A percentile compares a stretch with the other conserved stretches of the same genome.
Conservation (phyloP, 331 rosid species). For the Acacia concinna region DNA sequence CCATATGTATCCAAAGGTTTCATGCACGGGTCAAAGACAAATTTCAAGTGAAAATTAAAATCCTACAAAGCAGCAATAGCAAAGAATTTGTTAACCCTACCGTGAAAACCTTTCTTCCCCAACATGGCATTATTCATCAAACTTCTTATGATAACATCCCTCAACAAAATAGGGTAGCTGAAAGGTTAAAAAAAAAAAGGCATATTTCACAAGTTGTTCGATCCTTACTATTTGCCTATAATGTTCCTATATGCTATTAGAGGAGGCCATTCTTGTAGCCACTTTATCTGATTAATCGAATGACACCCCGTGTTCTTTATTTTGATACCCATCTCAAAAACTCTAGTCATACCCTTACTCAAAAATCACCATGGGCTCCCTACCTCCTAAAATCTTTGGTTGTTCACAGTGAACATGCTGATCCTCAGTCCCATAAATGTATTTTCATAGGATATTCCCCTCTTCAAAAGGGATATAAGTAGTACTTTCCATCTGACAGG, state of each 20-base stretch:
- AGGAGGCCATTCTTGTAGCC: too few species aligned
- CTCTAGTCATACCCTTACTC: background rate
- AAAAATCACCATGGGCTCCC: background rate
- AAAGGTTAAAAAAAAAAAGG: background rate
- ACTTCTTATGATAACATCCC: background rate
- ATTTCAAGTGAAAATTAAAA: too few species aligned
- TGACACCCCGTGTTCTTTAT: too few species aligned
- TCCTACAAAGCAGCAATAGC: background rate
- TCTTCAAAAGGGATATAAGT: background rate
- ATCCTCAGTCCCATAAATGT: background rate
- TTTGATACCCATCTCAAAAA: too few species aligned
- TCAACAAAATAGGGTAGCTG: background rate
- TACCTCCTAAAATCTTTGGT: background rate
- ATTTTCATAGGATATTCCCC: background rate
- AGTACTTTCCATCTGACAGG: background rate
- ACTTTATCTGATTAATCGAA: too few species aligned
- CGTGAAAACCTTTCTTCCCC: background rate
- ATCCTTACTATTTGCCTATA: background rate
- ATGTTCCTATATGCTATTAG: background rate
- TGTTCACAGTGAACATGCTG: background rate
- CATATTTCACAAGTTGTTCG: background rate
- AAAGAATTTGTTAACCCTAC: background rate
- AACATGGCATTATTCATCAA: background rate
- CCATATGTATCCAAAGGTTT: background rate
- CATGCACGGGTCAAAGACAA: too few species aligned